Base-by-base conservation (phyloP, 805 yeast species). In the Kazachstania psychrophila region DNA sequence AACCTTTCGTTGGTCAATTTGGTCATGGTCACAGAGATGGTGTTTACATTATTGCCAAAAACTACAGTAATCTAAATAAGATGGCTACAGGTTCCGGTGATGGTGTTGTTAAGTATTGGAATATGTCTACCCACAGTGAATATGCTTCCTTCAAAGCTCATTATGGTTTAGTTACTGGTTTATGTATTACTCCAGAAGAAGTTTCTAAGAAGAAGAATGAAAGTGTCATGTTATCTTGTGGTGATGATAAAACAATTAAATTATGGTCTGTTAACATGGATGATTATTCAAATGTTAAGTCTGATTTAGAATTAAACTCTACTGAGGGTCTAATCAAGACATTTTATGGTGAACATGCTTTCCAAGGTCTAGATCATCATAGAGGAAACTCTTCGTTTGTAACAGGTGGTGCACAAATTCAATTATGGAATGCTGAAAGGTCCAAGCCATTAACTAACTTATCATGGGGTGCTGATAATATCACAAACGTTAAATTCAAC, bases 21-120 rank as follows among this genome's bases (percentile, higher is more conserved):
- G 99, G 99, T 3, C 72, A 75, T 42, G 98, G 98, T 7, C 98
- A 94, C 55, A 67, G 89, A 39, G 98, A 92, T 56, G 97, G 96
- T 40, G 86, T 92, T 11, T 89, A 92, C 60, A 66, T 79, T 13
- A 72, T 92, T 32, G 94, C 96, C 5, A 82, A 80, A 58, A 82
- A 88, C 60, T 76, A 76, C 54, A 62, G 70, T 30, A 66, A 73
- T 31, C 68, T 87, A 34, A 82, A 77, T 51, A 78, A 77, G 52
- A 61, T 89, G 20, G 96, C 96, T 2, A 75, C 92, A 8, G 96
- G 96, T 8, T 78, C 92, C 6, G 98, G 95, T 24, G 99, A 92
- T 58, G 99, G 99, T 51, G 75, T 83, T 5, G 72, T 92, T 46
- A 92, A 92, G 58, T 83, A 85, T 54, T 92, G 98, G 98, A 84